Evolutionary conservation across 208 protist genomes (phyloP).

Genomic region (Trypanosoma avium): DNA sequence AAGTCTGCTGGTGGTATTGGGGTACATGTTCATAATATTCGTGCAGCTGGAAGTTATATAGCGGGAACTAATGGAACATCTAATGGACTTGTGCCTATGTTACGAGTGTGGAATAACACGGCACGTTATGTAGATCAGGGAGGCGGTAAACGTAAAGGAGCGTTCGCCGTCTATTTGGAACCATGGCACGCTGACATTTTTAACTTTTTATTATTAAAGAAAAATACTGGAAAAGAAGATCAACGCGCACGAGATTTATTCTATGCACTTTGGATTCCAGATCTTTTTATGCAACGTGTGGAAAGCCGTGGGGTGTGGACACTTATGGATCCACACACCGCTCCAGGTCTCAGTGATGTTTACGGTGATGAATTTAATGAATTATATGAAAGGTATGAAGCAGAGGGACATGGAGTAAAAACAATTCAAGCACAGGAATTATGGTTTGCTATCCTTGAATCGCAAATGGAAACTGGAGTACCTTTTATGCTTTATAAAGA

Average conservation of each 20-base stretch:
- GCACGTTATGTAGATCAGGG: constrained; percentile 98
- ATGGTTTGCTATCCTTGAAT: constrained; percentile 98
- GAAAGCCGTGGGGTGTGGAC: constrained; percentile 95
- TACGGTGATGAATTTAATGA: constrained; percentile 96
- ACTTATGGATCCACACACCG: constrained; percentile 97
- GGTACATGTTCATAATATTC: constrained; percentile 97
- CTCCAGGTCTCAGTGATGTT: constrained; percentile 94
- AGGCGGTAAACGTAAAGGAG: constrained; percentile 98
- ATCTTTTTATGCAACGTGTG: constrained; percentile 99
- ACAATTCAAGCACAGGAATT: constrained; percentile 96
- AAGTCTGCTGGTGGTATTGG: constrained; percentile 99
- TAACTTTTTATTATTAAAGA: constrained; percentile 97
- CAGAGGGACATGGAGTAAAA: constrained; percentile 81
- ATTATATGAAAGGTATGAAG: constrained; percentile 95
- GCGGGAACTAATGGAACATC: constrained; percentile 96
- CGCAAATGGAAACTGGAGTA: constrained; percentile 99
- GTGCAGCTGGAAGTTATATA: constrained; percentile 96
- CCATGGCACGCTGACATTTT: constrained; percentile 99
- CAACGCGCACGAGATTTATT: constrained; percentile 98
- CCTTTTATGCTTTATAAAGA: constrained; percentile 99
- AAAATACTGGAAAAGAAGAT: constrained; percentile 98
- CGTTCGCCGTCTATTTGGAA: constrained; percentile 99
- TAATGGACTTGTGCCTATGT: constrained; percentile 99
- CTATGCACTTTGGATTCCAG: constrained; percentile 98
- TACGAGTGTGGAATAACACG: constrained; percentile 99